phyloP scores from a whole-genome alignment of 1,284 basidiomycete genomes.

The Mycena sp. region DNA sequence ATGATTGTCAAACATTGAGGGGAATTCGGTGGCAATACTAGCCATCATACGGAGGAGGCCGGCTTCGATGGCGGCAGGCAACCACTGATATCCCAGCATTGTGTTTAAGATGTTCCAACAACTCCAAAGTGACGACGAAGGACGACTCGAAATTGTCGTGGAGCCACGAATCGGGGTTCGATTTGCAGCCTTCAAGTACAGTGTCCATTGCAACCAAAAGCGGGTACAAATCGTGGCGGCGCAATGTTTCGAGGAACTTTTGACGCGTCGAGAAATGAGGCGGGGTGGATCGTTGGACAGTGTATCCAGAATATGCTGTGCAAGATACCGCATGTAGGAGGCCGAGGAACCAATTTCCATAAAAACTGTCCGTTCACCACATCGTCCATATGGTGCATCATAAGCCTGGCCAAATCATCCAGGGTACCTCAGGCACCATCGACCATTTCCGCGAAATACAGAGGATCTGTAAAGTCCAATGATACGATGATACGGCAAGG shows the following conservation, averaged over 20 bases:
- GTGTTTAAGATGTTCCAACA: constrained; percentile 7
- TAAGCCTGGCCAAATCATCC: constrained; percentile 8
- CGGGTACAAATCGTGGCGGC: neutral
- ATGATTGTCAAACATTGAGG: constrained; percentile 5
- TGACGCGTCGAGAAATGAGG: constrained; percentile 2
- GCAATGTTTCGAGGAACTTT: constrained; percentile 6
- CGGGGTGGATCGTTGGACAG: neutral
- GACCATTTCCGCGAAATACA: constrained; percentile 12
- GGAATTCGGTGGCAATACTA: neutral
- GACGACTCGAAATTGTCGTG: constrained; percentile 4
- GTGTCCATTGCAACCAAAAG: constrained; percentile 4
- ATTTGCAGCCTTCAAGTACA: constrained; percentile 2
- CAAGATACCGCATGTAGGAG: constrained; percentile 1
- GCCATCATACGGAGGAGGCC: neutral
- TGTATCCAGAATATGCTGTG: constrained; percentile 3
- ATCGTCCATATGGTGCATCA: constrained; percentile 6
- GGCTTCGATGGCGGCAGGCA: constrained; percentile 2
- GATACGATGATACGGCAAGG: constrained; percentile 5
- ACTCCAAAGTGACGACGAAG: constrained; percentile 5
- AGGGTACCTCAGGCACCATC: constrained; percentile 7
- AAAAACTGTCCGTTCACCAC: constrained; percentile 13
- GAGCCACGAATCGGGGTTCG: neutral
- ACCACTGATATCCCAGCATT: constrained; percentile 5
- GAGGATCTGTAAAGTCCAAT: constrained; percentile 3
- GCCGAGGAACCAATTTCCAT: constrained; percentile 1